These are phyloP conservation scores for Aulographum hederae DNA, from an alignment of 2,329 filamentous ascomycete species.

Conservation along the genomic window DNA sequence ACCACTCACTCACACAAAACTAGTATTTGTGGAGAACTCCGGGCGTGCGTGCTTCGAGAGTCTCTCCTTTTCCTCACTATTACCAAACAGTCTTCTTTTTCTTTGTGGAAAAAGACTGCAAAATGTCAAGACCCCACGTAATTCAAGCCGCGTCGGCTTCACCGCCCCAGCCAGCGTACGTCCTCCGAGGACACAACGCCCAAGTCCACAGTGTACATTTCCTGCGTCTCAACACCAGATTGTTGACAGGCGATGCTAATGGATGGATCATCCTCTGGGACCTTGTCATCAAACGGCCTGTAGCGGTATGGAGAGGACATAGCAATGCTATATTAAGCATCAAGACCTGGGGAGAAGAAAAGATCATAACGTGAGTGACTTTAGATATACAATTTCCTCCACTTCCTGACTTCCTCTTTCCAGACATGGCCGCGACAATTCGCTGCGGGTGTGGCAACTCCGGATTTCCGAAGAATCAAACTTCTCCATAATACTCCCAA, in stretches of 20 bases:
- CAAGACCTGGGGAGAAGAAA: conserved; percentile 50
- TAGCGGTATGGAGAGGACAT: conserved; percentile 78
- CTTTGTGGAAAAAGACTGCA: too few relatives aligned
- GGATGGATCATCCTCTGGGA: conserved; percentile 83
- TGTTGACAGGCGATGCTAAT: conserved; percentile 76
- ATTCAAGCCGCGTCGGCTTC: conserved; percentile 9
- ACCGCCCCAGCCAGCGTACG: conserved; percentile 41
- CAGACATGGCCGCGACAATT: conserved; percentile 83
- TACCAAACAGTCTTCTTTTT: too few relatives aligned
- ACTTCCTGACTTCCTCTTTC: background rate
- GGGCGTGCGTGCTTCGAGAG: too few relatives aligned
- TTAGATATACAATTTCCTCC: background rate
- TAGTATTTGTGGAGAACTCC: too few relatives aligned
- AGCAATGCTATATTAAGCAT: conserved; percentile 58
- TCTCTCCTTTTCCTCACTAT: too few relatives aligned
- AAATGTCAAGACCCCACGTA: too few relatives aligned
- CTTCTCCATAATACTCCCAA: conserved; percentile 51
- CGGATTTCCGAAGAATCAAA: conserved; percentile 37
- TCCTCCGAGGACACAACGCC: conserved; percentile 71
- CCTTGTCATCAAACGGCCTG: conserved; percentile 59
- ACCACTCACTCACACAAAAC: too few relatives aligned
- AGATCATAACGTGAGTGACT: conserved; percentile 62
- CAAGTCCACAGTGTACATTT: conserved; percentile 66
- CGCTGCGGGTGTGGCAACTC: conserved; percentile 70
- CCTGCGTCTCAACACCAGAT: conserved; percentile 51